Percentiles rank a stretch among this genome's conserved stretches.
Conservation (phyloP, 768 basidiomycete genomes). For the Suillus cothurnatus region DNA sequence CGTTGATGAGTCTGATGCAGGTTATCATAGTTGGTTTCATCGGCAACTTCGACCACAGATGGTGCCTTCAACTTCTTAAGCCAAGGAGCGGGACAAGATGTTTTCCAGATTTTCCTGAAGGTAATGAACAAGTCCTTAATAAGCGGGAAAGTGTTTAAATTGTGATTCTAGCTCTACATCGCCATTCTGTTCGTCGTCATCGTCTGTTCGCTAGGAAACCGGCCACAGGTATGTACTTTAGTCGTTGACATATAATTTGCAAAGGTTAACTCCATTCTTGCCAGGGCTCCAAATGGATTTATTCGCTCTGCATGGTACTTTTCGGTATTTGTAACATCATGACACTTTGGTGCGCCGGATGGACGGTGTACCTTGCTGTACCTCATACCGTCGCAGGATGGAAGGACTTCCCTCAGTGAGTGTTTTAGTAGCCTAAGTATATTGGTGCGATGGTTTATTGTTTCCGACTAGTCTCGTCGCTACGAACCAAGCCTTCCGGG, state of each 20-base stretch:
- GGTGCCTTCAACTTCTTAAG: constrained; percentile 84
- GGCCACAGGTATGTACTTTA: constrained; percentile 57
- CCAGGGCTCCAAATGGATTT: constrained; percentile 85
- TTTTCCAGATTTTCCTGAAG: constrained; percentile 79
- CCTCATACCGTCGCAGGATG: constrained; percentile 76
- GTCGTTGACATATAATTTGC: constrained; percentile 9
- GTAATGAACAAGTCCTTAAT: constrained; percentile 22
- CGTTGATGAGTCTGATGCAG: constrained; percentile 21
- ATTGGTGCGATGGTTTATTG: constrained; percentile 14
- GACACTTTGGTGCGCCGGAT: constrained; percentile 89
- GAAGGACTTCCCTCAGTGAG: constrained; percentile 72
- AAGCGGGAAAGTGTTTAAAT: not conserved
- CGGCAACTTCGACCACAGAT: constrained; percentile 68
- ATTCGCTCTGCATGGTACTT: constrained; percentile 70
- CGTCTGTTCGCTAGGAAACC: constrained; percentile 90
- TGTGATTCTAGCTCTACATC: constrained; percentile 64
- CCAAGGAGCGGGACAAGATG: constrained; percentile 65
- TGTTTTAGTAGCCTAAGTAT: constrained; percentile 10
- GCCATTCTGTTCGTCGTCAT: constrained; percentile 79
- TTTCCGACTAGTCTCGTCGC: constrained; percentile 53
- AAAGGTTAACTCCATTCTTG: constrained; percentile 9
- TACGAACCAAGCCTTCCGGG: constrained; percentile 70
- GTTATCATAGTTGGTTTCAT: constrained; percentile 67
- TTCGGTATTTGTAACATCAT: constrained; percentile 81
- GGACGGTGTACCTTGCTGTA: constrained; percentile 83